Evolutionary conservation across 1,284 basidiomycete genomes (phyloP).

Genomic region (Anthracocystis setariae): DNA sequence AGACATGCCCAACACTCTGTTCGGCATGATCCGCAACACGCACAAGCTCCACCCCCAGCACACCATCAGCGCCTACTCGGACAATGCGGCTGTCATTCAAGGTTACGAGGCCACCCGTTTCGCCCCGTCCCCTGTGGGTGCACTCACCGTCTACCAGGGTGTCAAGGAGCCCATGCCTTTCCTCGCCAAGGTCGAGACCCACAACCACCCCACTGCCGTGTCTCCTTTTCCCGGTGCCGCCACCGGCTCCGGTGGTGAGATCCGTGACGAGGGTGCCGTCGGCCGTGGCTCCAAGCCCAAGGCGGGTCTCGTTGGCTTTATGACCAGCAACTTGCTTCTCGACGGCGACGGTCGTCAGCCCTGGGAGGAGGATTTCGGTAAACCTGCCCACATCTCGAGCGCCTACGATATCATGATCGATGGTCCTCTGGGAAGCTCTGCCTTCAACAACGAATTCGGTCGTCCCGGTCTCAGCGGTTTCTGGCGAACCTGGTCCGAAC

Average conservation of each 20-base stretch:
- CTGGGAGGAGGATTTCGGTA: constrained; percentile 73
- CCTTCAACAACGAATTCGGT: constrained; percentile 99
- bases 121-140: constrained; percentile 71
- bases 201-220: constrained; percentile 98
- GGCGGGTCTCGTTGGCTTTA: constrained; percentile 92
- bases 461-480: constrained; percentile 78
- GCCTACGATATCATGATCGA: constrained; percentile 97
- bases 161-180: constrained; percentile 77
- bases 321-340: constrained; percentile 83
- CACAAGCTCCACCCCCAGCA: constrained; percentile 77
- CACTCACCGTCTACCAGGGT: constrained; percentile 48
- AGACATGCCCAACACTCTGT: constrained; percentile 80
- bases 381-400: constrained; percentile 88
- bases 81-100: constrained; percentile 94
- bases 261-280: constrained; percentile 95
- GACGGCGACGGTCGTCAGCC: constrained; percentile 53
- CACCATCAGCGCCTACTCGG: constrained; percentile 96
- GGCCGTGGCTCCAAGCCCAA: constrained; percentile 95
- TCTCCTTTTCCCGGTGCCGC: constrained; percentile 97
- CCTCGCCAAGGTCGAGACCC: constrained; percentile 97
- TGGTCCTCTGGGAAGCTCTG: constrained; percentile 90
- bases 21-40: constrained; percentile 98
- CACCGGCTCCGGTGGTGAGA: constrained; percentile 97
- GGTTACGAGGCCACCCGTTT: constrained; percentile 83
- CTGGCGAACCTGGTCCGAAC: constrained; percentile 65